These are phyloP conservation scores for Acanthochlamys bracteata DNA, from an alignment of 106 monocot genomes.

Conservation along the genomic window DNA sequence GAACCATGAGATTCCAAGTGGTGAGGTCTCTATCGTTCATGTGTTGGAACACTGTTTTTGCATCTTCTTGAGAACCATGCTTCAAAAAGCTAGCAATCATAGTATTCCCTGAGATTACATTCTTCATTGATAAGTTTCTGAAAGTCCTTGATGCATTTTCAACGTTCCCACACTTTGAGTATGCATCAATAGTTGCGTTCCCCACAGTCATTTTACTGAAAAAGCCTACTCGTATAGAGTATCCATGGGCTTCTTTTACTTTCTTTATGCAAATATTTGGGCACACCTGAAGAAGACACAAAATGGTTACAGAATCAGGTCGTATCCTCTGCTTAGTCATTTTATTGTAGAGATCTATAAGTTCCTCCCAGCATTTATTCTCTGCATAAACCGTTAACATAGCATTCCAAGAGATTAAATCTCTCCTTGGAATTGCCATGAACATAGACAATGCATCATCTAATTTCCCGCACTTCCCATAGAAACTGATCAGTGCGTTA, in stretches of 20 bases:
- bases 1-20: slow-evolving; percentile 60
- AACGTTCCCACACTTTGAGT: slow-evolving; percentile 32
- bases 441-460: slow-evolving; percentile 39
- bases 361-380: slow-evolving; percentile 24
- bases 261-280: slow-evolving; percentile 18
- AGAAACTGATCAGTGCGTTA: slow-evolving; percentile 70
- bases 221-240: slow-evolving; percentile 32
- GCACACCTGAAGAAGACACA: slow-evolving; percentile 42
- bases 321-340: slow-evolving; percentile 25
- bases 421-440: slow-evolving; percentile 20
- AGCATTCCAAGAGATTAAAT: slow-evolving; percentile 68
- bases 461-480: slow-evolving; percentile 40
- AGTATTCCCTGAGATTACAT: slow-evolving; percentile 37
- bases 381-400: slow-evolving; percentile 44
- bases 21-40: slow-evolving; percentile 40
- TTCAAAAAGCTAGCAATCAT: slow-evolving; percentile 54
- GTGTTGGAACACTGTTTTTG: slow-evolving; percentile 32
- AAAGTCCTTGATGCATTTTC: slow-evolving; percentile 24
- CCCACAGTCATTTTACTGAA: slow-evolving; percentile 18
- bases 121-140: slow-evolving; percentile 21
- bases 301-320: slow-evolving; percentile 44
- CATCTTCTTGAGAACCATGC: slow-evolving; percentile 31
- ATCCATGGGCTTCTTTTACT: slow-evolving; percentile 53
- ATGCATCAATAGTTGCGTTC: slow-evolving; percentile 49
- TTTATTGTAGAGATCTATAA: slow-evolving; percentile 21